A percentile compares a stretch with the other conserved stretches of the same genome.
phyloP scores from a whole-genome alignment of 306 rosid genomes.

The Cucurbita argyrosperma region DNA sequence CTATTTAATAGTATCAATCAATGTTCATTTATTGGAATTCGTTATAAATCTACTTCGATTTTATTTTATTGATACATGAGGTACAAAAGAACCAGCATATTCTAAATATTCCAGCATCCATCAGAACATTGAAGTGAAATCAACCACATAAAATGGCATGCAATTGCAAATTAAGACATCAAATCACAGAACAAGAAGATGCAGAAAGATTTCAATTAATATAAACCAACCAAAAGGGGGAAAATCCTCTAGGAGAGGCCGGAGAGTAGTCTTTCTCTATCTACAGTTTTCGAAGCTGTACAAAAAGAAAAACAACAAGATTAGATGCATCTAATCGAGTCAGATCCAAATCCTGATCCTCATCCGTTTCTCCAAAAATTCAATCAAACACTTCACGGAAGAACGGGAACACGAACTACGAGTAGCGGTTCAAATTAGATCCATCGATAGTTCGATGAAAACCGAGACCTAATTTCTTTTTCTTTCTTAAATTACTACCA shows the following conservation, averaged over 20 bases:
- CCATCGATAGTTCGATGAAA: not conserved
- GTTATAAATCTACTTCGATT: too few relatives aligned
- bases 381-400: not conserved
- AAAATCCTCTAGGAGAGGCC: not conserved
- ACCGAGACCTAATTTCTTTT: not conserved
- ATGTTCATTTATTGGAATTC: not conserved
- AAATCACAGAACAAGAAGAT: not conserved
- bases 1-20: not conserved
- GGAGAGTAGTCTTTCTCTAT: not conserved
- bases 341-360: not conserved
- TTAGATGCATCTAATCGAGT: not conserved
- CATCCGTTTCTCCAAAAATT: not conserved
- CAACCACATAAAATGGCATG: not conserved
- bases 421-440: not conserved
- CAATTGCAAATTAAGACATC: not conserved
- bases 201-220: not conserved
- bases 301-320: not conserved
- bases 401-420: not conserved
- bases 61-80: not conserved
- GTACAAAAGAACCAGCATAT: not conserved
- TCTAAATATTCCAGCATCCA: not conserved
- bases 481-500: not conserved
- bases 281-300: not conserved
- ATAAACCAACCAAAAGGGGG: not conserved
- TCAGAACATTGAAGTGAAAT: not conserved